These are phyloP conservation scores for Fagopyrum esculentum DNA, from an alignment of 148 eudicot species.

Conservation along the genomic window DNA sequence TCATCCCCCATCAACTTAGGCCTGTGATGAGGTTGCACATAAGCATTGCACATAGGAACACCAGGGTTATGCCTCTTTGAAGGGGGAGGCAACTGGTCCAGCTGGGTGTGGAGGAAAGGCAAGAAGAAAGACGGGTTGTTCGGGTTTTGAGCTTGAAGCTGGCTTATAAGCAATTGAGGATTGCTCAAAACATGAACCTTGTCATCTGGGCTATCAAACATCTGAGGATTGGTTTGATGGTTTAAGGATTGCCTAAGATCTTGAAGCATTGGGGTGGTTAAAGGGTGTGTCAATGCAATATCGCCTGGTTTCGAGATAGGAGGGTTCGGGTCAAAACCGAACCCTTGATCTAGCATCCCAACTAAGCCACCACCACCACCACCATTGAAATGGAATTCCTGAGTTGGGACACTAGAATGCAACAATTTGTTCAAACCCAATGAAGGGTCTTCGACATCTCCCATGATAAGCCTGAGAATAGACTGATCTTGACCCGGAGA, in stretches of 20 bases:
- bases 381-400: slow-evolving; percentile 26
- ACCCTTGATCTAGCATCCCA: slow-evolving; percentile 53
- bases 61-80: slow-evolving; percentile 68
- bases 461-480: slow-evolving; percentile 63
- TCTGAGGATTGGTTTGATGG: slow-evolving; percentile 13
- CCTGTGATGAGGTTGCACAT: slow-evolving; percentile 27
- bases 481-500: slow-evolving; percentile 49
- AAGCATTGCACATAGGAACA: slow-evolving; percentile 17
- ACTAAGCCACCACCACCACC: slow-evolving; percentile 30
- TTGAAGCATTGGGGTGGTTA: background rate
- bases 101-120: slow-evolving; percentile 21
- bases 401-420: slow-evolving; percentile 9
- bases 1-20: slow-evolving; percentile 34
- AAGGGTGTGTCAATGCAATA: background rate
- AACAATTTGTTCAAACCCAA: slow-evolving; percentile 54
- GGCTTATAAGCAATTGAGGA: slow-evolving; percentile 42
- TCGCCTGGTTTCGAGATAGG: no score
- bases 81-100: slow-evolving; percentile 35
- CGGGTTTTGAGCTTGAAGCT: slow-evolving; percentile 34
- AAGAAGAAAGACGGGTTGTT: slow-evolving; percentile 46
- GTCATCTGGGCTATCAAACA: slow-evolving; percentile 26
- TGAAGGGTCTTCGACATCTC: slow-evolving; percentile 60
- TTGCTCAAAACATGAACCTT: slow-evolving; percentile 38
- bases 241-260: slow-evolving; percentile 7
- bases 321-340: slow-evolving; percentile 8